Base-by-base conservation (phyloP, 148 eudicot species). In the Camellia sinensis region DNA sequence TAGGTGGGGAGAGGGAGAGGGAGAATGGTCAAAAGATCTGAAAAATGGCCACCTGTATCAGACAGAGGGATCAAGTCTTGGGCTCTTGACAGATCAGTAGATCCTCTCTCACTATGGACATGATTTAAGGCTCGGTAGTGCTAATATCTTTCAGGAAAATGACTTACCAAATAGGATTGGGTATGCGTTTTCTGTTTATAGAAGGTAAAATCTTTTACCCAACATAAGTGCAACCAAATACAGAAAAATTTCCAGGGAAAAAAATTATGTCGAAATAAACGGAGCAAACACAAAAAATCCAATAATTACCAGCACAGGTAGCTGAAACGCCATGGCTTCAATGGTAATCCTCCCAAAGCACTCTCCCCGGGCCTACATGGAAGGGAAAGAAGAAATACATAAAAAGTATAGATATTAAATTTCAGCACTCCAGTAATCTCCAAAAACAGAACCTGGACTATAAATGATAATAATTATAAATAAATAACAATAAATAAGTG, bases 281-380 rank as follows among this genome's bases (percentile, higher is more conserved):
- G 5, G 41, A 54, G 22, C 69, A 61, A 19, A 62, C 52, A 48
- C 15, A n/a, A 48, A 80, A 68, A 65, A 66, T 56, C 52, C 22
- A 57, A 82, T 18, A 19, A 71, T 89, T 86, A 96, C 99, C 92
- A 96, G 79, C 53, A 93, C 97, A 72, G 99, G 99, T 48, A 96
- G 86, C 89, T 92, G 95, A 83, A 96, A 96, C 53, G 95, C 99
- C 99, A 96, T 96, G 46, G 99, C 99, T 90, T 96, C 99, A 71
- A 96, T 96, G 65, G 98, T 96, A 67, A 96, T 96, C 87, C 99
- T 91, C 72, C 99, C 97, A 86, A 96, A 96, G 85, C 99, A 96
- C 75, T 96, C 99, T 76, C 99, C 98, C 59, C 98, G 90, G 4
- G 90, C 95, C 98, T 96, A 76, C 79, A 87, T 19, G 54, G 19